Evolutionary conservation across 306 rosid genomes (phyloP).

Genomic region (Canavalia gladiata): DNA sequence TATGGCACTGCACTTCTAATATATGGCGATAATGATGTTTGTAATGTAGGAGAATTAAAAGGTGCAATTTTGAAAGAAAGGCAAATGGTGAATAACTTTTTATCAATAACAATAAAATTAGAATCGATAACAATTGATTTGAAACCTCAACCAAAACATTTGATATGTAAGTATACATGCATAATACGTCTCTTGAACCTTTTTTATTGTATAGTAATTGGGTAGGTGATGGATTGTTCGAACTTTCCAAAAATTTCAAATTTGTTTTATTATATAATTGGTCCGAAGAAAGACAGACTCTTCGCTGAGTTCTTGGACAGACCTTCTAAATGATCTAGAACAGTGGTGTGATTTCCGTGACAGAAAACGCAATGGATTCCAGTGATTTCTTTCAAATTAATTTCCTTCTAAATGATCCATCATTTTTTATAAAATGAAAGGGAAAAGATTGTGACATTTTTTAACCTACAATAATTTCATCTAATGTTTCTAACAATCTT

Average conservation of each 20-base stretch:
- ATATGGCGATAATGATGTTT: slow-evolving; percentile 5
- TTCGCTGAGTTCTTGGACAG: slow-evolving; percentile 56
- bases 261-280: slow-evolving; percentile 45
- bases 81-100: slow-evolving; percentile 39
- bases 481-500: too few species aligned
- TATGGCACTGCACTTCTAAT: not conserved
- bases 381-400: too few species aligned
- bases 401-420: too few species aligned
- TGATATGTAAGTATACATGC: slow-evolving; percentile 44
- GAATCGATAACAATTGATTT: slow-evolving; percentile 43
- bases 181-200: slow-evolving; percentile 6
- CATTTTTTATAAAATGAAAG: too few species aligned
- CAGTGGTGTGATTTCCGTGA: slow-evolving; percentile 75
- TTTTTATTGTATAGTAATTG: slow-evolving; percentile 28
- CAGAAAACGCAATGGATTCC: slow-evolving; percentile 56
- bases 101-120: slow-evolving; percentile 34
- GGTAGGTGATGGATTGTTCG: slow-evolving; percentile 25
- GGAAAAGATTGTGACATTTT: too few species aligned
- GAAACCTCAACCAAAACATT: slow-evolving; percentile 45
- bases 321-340: slow-evolving; percentile 67
- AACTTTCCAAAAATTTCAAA: slow-evolving; percentile 21
- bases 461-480: too few species aligned
- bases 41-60: slow-evolving; percentile 44
- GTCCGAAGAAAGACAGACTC: slow-evolving; percentile 33
- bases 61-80: slow-evolving; percentile 49